Conservation (phyloP, 805 yeast genomes). For the Ogataea nonfermentans region DNA sequence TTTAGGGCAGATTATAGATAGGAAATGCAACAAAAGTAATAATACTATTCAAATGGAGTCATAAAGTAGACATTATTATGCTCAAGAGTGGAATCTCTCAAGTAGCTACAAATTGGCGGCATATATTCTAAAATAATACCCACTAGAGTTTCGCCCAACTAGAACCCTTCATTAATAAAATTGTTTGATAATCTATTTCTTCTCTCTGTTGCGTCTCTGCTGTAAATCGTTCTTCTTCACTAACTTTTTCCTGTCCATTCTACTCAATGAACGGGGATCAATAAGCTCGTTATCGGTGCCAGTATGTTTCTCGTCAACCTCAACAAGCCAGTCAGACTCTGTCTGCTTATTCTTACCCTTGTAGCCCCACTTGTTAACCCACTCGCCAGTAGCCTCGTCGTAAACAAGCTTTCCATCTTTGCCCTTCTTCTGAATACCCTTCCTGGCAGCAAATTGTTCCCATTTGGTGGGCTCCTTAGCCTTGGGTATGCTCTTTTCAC, state of each 20-base stretch:
- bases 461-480: conserved; percentile 91
- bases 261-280: conserved; percentile 80
- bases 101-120: too few relatives aligned
- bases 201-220: conserved; percentile 68
- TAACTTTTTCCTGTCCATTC: conserved; percentile 81
- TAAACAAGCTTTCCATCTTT: conserved; percentile 85
- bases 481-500: conserved; percentile 95
- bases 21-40: too few relatives aligned
- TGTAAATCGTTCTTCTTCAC: conserved; percentile 82
- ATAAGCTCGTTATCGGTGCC: conserved; percentile 61
- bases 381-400: conserved; percentile 86
- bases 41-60: background rate
- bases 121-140: too few relatives aligned
- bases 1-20: background rate
- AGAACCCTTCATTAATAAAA: too few relatives aligned
- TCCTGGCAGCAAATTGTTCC: conserved; percentile 94
- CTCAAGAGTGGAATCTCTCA: too few relatives aligned
- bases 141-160: too few relatives aligned
- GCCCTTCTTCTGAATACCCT: conserved; percentile 89
- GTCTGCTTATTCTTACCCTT: conserved; percentile 85
- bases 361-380: conserved; percentile 99
- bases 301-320: conserved; percentile 69
- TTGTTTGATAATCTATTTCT: conserved; percentile 3
- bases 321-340: conserved; percentile 95
- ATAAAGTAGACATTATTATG: too few relatives aligned